Conservation (phyloP, 352 stramenopile genomes). For the Peronospora farinosa region DNA sequence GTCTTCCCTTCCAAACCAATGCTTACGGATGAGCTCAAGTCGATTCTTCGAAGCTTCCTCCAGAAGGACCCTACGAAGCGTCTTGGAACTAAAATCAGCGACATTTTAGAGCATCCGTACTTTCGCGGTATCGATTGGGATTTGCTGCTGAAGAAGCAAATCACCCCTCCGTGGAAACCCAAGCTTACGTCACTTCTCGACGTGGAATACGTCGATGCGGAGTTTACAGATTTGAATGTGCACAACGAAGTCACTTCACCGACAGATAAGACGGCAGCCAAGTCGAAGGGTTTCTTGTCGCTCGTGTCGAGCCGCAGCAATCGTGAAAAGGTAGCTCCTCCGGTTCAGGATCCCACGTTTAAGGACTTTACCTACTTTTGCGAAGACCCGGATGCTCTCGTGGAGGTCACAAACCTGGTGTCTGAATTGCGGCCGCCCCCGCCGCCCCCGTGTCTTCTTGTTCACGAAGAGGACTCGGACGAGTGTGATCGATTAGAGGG, state of each 20-base stretch:
- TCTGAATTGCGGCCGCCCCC: slow-evolving; percentile 61
- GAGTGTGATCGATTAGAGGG: slow-evolving; percentile 23
- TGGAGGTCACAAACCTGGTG: slow-evolving; percentile 76
- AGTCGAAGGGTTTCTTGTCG: slow-evolving; percentile 80
- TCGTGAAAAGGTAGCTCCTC: slow-evolving; percentile 61
- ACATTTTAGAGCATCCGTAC: slow-evolving; percentile 79
- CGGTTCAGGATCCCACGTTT: slow-evolving; percentile 81
- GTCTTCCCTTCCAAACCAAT: slow-evolving; percentile 70
- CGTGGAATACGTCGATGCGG: slow-evolving; percentile 80
- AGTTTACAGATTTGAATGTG: slow-evolving; percentile 84
- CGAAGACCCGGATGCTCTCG: slow-evolving; percentile 78
- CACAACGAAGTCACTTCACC: slow-evolving; percentile 76
- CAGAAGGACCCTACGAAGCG: slow-evolving; percentile 85
- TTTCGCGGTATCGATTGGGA: slow-evolving; percentile 83
- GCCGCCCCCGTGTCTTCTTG: slow-evolving; percentile 29
- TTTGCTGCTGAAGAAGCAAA: slow-evolving; percentile 74
- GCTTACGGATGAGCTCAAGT: slow-evolving; percentile 66
- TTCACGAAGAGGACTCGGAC: slow-evolving; percentile 34
- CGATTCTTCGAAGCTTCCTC: slow-evolving; percentile 73
- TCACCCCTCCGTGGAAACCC: slow-evolving; percentile 82
- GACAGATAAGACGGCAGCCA: slow-evolving; percentile 67
- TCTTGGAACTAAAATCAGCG: slow-evolving; percentile 82
- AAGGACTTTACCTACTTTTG: slow-evolving; percentile 89
- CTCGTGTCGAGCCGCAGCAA: slow-evolving; percentile 60
- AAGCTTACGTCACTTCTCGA: slow-evolving; percentile 74